These are phyloP conservation scores for Wickerhamomyces canadensis DNA, from an alignment of 805 yeast species.

Conservation along the genomic window DNA sequence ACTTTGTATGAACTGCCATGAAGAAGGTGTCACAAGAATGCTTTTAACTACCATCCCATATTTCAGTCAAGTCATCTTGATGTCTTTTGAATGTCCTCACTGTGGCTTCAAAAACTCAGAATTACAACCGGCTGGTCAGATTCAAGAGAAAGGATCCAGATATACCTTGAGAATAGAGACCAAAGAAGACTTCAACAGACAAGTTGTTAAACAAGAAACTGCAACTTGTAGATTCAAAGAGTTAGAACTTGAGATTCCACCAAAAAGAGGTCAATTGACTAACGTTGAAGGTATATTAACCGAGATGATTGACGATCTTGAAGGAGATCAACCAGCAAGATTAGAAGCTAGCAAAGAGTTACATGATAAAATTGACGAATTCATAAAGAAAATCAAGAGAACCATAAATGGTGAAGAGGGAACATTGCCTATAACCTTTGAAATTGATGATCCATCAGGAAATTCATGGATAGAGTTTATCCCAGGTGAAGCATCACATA, in stretches of 20 bases:
- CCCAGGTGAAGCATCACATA: constrained; percentile 84
- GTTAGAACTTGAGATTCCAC: constrained; percentile 90
- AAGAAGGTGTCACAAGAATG: constrained; percentile 78
- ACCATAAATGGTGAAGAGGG: constrained; percentile 63
- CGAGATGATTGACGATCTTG: constrained; percentile 80
- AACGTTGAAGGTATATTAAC: constrained; percentile 83
- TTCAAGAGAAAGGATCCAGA: constrained; percentile 82
- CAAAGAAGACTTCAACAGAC: constrained; percentile 76
- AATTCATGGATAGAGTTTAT: constrained; percentile 91
- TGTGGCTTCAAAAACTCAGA: constrained; percentile 90
- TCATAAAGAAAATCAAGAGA: constrained; percentile 54
- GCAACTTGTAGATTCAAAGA: constrained; percentile 77
- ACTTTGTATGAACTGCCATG: constrained; percentile 90
- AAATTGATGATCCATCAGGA: constrained; percentile 91
- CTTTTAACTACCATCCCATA: constrained; percentile 86
- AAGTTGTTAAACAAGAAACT: constrained; percentile 85
- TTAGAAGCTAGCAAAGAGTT: constrained; percentile 68
- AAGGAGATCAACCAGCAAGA: constrained; percentile 77
- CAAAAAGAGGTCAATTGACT: constrained; percentile 89
- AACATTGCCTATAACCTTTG: constrained; percentile 70
- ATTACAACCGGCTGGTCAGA: constrained; percentile 90
- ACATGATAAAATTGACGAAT: constrained; percentile 66
- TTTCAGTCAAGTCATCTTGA: constrained; percentile 83
- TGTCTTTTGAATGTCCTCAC: constrained; percentile 95
- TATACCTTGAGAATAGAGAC: constrained; percentile 64